Evolutionary conservation across 2,329 filamentous ascomycete species (phyloP), one percentile per base, ranked within the genome.

Genomic region (Zymoseptoria ardabiliae): DNA sequence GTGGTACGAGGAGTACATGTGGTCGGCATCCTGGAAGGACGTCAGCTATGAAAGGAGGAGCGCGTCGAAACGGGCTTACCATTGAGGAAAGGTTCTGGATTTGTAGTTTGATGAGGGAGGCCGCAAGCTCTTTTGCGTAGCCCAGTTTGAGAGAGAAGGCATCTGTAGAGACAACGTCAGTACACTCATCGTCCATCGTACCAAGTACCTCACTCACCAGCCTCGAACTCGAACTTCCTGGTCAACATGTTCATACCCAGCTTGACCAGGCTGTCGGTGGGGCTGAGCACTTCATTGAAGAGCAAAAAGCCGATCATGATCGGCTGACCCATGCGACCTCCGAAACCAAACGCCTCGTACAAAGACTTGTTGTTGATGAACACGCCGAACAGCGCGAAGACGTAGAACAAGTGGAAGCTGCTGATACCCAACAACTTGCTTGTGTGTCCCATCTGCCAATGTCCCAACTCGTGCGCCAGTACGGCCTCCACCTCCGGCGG

Each of bases 81-180:
- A 99, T 97, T 62, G 90, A 95, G 76, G 91, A 96, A 67, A 99
- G 82, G 73, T 99, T 99, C 80, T 97, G 92, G 71, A 97, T 91
- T 78, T 99, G 95, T 56, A 99, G 88, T 80, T 97, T 97, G 78
- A 99, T 91, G 64, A 99, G 84, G 21, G 91, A 94, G 63, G 85
- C 82, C 50, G 92, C 91, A 56, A 99, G 86, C 74, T 97, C 87
- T 52, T 84, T 79, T 56, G 87, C 85, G 77, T 93, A 97, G 56
- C 94, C 94, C 9, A 97, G 86, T 54, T 86, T 81, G 67, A 87
- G 82, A 59, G 93, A 94, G 73, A 99, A 99, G 21, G 83, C 85
- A 77, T 99, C 85, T 84, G 60, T 23, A 55, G 41, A 57, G 53
- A 55, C 59, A 63, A 71, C 58, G 70, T 64, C 59, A 63, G 55